Base-by-base conservation (phyloP, 2,329 filamentous ascomycete species). In the Colletotrichum cuscutae region DNA sequence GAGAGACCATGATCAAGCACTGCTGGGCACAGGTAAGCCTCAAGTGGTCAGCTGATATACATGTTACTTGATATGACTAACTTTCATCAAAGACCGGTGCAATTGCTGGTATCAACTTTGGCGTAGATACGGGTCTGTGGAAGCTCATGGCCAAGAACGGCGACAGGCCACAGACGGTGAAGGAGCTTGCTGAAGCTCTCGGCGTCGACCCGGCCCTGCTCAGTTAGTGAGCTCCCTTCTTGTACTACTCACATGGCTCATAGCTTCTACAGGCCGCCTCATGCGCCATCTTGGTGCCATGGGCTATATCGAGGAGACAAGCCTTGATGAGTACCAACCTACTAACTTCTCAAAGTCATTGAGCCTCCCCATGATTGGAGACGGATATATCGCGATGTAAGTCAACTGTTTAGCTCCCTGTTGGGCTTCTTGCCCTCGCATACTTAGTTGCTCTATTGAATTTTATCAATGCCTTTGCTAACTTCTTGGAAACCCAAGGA, bases 1-100 rank as follows among this genome's bases (percentile, higher is more conserved):
- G 85, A 7, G 86, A 88, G 77, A 84, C 85, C 0, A 86, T 87
- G 80, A 80, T 87, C 65, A 80, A 83, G 67, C 84, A 87, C 57
- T 80, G 77, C 73, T 87, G 85, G 84, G 84, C 83, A 0, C 80
- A 87, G 80, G 81, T 80, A 75, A 69, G 76, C 54, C 6, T 9
- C 2, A 4, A 11, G 4, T 35, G 13, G 37, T 42, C 37, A 15
- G 15, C 5, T 42, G 13, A 71, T 65, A 66, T 1, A 11, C 12
- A 3, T 35, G 5, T 35, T 5, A 8, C 12, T 22, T 37, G n/a
- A 24, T 28, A 68, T 6, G n/a, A 71, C 13, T 22, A 2, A 12
- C 15, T 2, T 26, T 7, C 13, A 3, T 15, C 37, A 19, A 57
- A 80, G 76, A 76, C 78, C 9, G 76, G 75, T 19, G 75, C 76